Evolutionary conservation across 192 early-diverging fungal species (phyloP).

Genomic region (Jimgerdemannia flammicorona): DNA sequence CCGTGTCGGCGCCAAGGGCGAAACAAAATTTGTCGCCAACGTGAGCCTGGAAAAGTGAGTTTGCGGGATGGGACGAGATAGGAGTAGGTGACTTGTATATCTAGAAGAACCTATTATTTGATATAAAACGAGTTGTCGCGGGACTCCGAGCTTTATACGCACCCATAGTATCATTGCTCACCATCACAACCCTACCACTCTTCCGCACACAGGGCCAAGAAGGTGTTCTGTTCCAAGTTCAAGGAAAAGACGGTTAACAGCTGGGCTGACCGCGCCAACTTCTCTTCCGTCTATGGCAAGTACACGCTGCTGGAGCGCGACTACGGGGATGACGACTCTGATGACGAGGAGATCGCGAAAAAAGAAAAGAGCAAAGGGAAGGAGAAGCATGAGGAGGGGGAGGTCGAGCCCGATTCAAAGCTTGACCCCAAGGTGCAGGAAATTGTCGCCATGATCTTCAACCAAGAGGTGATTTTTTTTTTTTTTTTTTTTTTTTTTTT

Average conservation of each 20-base stretch:
- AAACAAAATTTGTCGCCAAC: no score
- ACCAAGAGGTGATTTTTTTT: constrained; percentile 32
- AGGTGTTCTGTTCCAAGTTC: constrained; percentile 55
- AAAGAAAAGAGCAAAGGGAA: constrained; percentile 4
- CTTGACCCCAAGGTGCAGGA: constrained; percentile 54
- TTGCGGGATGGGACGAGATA: no score
- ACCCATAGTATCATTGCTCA: constrained; percentile 29
- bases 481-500: no score
- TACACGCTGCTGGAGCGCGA: constrained; percentile 68
- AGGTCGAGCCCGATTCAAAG: constrained; percentile 46
- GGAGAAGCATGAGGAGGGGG: constrained; percentile 18
- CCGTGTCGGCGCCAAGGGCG: constrained; percentile 47
- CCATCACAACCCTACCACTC: not conserved
- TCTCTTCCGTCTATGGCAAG: constrained; percentile 19
- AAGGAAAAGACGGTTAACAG: constrained; percentile 60
- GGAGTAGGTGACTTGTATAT: no score
- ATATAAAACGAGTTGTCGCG: no score
- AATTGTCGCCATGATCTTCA: constrained; percentile 65
- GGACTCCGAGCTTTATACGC: no score
- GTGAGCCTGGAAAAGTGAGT: no score
- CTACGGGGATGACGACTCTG: constrained; percentile 52
- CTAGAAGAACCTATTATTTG: no score
- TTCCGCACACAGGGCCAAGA: constrained; percentile 21
- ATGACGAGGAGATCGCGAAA: constrained; percentile 12
- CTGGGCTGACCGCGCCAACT: constrained; percentile 49